These are phyloP conservation scores for Serpula lacrymans DNA, from an alignment of 768 basidiomycete species.

Conservation along the genomic window DNA sequence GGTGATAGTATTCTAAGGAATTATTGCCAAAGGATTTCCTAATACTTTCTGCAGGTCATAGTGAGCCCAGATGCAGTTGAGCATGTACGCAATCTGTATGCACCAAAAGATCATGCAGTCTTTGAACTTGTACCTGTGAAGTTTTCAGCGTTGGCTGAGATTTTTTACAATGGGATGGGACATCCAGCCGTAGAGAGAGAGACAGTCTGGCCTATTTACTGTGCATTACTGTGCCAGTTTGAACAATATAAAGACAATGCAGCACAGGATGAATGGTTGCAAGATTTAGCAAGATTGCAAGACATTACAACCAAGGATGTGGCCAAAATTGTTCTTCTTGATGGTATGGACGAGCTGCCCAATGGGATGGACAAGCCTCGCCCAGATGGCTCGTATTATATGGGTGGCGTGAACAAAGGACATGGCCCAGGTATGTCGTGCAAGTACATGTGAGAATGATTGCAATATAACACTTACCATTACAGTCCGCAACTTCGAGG, in stretches of 20 bases:
- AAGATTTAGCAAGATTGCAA: not conserved
- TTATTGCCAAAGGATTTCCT: not conserved
- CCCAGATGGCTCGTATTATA: conserved; percentile 1
- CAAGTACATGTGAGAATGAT: not conserved
- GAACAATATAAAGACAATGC: not conserved
- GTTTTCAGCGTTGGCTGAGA: conserved; percentile 20
- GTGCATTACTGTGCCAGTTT: not conserved
- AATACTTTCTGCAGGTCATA: conserved; percentile 13
- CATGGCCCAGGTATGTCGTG: conserved; percentile 3
- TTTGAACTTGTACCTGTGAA: conserved; percentile 32
- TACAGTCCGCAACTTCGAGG: not conserved
- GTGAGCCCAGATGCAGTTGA: conserved; percentile 12
- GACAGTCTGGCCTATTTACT: conserved; percentile 21
- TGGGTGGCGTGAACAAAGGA: conserved; percentile 5
- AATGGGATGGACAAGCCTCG: not conserved
- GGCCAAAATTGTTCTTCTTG: not conserved
- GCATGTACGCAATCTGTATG: conserved; percentile 23
- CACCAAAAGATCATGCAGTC: conserved; percentile 28
- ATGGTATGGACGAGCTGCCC: not conserved
- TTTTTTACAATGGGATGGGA: conserved; percentile 18
- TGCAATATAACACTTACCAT: not conserved
- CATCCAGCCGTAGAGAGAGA: conserved; percentile 16
- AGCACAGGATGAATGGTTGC: not conserved
- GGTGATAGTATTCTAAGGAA: conserved; percentile 16
- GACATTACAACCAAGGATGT: conserved; percentile 1